Evolutionary conservation across 2,329 filamentous ascomycete species (phyloP).

Genomic region (Fusarium temperatum): DNA sequence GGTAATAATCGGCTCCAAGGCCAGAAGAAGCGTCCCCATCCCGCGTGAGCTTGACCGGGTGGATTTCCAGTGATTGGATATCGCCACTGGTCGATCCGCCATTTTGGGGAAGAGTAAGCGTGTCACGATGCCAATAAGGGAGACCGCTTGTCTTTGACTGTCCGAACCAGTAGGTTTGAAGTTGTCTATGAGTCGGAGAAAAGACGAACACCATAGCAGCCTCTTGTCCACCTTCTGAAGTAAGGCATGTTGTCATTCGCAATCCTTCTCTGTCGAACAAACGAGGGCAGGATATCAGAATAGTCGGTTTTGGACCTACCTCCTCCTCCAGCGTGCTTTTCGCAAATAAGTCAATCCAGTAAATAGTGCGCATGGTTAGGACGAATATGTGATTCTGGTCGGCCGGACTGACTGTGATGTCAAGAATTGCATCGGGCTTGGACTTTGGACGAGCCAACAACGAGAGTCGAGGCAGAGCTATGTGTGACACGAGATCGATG

Average conservation of each 20-base stretch:
- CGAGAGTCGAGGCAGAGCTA: constrained; percentile 41
- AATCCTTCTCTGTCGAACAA: constrained; percentile 39
- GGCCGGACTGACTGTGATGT: constrained; percentile 59
- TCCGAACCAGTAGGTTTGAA: constrained; percentile 50
- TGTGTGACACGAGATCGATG: constrained; percentile 49
- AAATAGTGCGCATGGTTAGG: constrained; percentile 63
- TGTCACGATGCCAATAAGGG: constrained; percentile 52
- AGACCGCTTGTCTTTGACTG: constrained; percentile 35
- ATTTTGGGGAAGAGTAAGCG: constrained; percentile 40
- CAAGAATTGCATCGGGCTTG: constrained; percentile 59
- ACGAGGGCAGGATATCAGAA: constrained; percentile 45
- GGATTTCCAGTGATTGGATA: constrained; percentile 43
- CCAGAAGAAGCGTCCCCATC: constrained; percentile 19
- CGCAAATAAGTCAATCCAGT: constrained; percentile 56
- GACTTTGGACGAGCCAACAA: constrained; percentile 35
- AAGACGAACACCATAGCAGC: constrained; percentile 47
- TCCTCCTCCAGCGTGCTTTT: constrained; percentile 10
- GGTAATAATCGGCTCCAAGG: constrained; percentile 44
- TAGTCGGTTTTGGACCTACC: constrained; percentile 21
- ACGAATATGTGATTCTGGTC: constrained; percentile 63
- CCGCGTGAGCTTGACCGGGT: constrained; percentile 38
- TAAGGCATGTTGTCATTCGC: constrained; percentile 44
- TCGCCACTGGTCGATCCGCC: not conserved
- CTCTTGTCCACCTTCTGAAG: constrained; percentile 32
- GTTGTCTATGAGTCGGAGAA: constrained; percentile 44